A percentile compares a stretch with the other conserved stretches of the same genome.
phyloP scores from a whole-genome alignment of 345 rosid genomes.

The Zanthoxylum bungeanum region DNA sequence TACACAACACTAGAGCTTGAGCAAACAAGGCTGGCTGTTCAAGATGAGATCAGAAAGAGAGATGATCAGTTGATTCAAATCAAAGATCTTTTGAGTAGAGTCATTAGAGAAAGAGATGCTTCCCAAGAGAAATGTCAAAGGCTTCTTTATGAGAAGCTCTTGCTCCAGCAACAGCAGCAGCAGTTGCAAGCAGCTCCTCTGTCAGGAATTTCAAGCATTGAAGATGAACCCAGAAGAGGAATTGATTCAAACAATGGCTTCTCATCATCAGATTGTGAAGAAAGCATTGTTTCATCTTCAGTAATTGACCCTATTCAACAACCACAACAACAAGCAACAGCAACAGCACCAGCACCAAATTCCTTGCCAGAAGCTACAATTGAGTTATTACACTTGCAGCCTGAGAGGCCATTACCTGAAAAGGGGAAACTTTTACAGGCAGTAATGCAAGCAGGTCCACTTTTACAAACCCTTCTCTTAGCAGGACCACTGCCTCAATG shows the following conservation, averaged over 20 bases:
- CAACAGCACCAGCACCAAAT: constrained; percentile 14
- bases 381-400: constrained; percentile 41
- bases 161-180: constrained; percentile 50
- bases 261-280: constrained; percentile 88
- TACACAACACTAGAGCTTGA: constrained; percentile 75
- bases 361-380: constrained; percentile 25
- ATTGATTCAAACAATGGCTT: constrained; percentile 70
- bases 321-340: constrained; percentile 15
- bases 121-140: constrained; percentile 59
- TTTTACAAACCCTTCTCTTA: constrained; percentile 82
- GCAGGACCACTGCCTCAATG: constrained; percentile 98
- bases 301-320: constrained; percentile 39
- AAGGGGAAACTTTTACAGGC: constrained; percentile 97
- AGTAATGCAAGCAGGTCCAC: constrained; percentile 93
- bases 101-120: constrained; percentile 65
- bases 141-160: constrained; percentile 49
- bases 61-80: constrained; percentile 66
- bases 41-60: constrained; percentile 68
- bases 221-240: constrained; percentile 72
- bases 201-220: constrained; percentile 87
- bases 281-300: constrained; percentile 83
- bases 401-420: constrained; percentile 81
- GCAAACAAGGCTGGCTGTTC: constrained; percentile 60
- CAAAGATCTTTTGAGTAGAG: constrained; percentile 49
- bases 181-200: constrained; percentile 53